Evolutionary conservation across 192 early-diverging fungal species (phyloP).

Genomic region (Podila epicladia): DNA sequence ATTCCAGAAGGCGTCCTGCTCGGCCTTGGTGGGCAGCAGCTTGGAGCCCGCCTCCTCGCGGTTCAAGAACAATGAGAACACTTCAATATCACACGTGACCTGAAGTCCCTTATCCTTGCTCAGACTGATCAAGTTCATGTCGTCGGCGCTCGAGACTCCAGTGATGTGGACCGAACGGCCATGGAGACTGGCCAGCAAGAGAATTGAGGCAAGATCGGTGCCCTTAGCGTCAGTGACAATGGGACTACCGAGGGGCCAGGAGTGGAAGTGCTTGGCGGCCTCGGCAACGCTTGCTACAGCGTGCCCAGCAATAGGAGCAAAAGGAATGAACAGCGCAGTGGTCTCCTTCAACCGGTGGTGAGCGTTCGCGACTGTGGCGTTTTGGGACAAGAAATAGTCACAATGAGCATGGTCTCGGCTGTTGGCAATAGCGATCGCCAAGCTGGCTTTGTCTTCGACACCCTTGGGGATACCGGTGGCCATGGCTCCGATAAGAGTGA

Average conservation of each 20-base stretch:
- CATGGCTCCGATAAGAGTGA: slow-evolving; percentile 80
- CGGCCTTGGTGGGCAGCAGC: slow-evolving; percentile 60
- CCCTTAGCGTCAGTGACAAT: slow-evolving; percentile 90
- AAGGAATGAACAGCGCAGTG: slow-evolving; percentile 70
- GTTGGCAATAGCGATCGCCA: slow-evolving; percentile 62
- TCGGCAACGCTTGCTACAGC: slow-evolving; percentile 66
- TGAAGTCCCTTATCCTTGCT: slow-evolving; percentile 85
- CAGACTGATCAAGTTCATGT: slow-evolving; percentile 86
- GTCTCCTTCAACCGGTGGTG: slow-evolving; percentile 50
- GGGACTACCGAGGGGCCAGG: slow-evolving; percentile 80
- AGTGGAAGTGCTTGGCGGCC: slow-evolving; percentile 76
- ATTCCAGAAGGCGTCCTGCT: slow-evolving; percentile 85
- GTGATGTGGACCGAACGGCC: slow-evolving; percentile 89
- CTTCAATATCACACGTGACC: slow-evolving; percentile 93
- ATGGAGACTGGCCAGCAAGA: slow-evolving; percentile 88
- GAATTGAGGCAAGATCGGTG: slow-evolving; percentile 86
- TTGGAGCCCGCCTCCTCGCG: slow-evolving; percentile 58
- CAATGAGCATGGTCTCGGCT: slow-evolving; percentile 60
- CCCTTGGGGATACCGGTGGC: slow-evolving; percentile 62
- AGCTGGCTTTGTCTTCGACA: slow-evolving; percentile 64
- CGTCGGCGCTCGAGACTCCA: slow-evolving; percentile 78
- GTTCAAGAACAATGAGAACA: slow-evolving; percentile 83
- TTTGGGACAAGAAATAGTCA: slow-evolving; percentile 79
- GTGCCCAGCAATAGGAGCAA: slow-evolving; percentile 57
- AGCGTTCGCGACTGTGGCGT: slow-evolving; percentile 75